Percentiles rank a stretch among this genome's conserved stretches.
These are phyloP conservation scores for Entomortierella chlamydospora DNA, from an alignment of 192 early-diverging fungal species.

Conservation along the genomic window DNA sequence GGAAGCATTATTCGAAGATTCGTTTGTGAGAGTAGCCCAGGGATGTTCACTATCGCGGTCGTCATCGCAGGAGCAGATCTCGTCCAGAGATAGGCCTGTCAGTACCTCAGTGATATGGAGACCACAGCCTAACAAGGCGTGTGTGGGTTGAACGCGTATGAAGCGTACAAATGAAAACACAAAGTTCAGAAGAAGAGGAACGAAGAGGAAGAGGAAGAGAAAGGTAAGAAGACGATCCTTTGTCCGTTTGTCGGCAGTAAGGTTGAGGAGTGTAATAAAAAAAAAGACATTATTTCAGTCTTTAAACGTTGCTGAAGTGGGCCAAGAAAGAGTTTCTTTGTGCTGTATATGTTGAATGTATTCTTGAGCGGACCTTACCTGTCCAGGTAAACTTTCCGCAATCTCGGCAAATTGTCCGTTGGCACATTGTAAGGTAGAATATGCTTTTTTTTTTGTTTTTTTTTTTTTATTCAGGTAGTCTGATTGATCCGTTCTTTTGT, in stretches of 20 bases:
- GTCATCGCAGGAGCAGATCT: constrained; percentile 52
- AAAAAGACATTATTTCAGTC: background rate
- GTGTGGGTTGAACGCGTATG: no score
- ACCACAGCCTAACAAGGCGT: constrained; percentile 26
- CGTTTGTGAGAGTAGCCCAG: constrained; percentile 22
- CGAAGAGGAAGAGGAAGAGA: background rate
- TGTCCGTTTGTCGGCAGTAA: no score
- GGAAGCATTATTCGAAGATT: constrained; percentile 2
- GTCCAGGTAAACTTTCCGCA: constrained; percentile 52
- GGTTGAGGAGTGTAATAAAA: background rate
- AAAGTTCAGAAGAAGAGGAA: background rate
- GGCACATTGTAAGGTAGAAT: constrained; percentile 17
- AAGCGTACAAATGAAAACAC: background rate
- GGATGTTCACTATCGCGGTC: constrained; percentile 45
- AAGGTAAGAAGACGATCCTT: background rate
- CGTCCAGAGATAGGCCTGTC: constrained; percentile 37
- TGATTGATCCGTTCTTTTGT: background rate
- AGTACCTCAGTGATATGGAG: constrained; percentile 46
- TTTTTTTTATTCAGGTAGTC: background rate
- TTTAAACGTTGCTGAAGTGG: no score
- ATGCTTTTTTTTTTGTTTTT: background rate
- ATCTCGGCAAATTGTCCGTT: constrained; percentile 33
- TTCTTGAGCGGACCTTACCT: no score
- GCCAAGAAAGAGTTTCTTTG: no score
- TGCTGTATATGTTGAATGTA: no score